phyloP scores from a whole-genome alignment of 2,329 filamentous ascomycete species.

The Botrytis byssoidea region DNA sequence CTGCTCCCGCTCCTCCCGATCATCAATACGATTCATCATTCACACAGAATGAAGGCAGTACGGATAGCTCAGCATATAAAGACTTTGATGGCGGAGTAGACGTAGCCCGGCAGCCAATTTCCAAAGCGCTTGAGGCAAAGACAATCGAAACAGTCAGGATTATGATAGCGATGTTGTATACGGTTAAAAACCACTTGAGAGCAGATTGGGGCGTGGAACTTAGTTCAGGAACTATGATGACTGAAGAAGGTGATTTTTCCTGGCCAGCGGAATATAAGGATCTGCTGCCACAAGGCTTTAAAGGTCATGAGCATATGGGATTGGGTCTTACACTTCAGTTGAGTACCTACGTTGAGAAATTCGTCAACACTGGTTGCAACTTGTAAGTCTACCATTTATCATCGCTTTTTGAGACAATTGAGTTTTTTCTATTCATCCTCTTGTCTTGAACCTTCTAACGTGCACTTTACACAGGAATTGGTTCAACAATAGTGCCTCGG shows the following conservation, averaged over 20 bases:
- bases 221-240: constrained; percentile 35
- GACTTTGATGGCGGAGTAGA: constrained; percentile 18
- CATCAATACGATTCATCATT: constrained; percentile 29
- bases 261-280: constrained; percentile 49
- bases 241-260: constrained; percentile 38
- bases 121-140: constrained; percentile 40
- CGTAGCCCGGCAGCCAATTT: constrained; percentile 17
- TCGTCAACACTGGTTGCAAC: constrained; percentile 55
- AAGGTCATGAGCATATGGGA: constrained; percentile 57
- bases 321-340: constrained; percentile 60
- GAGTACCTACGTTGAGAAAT: constrained; percentile 57
- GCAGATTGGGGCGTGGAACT: constrained; percentile 57
- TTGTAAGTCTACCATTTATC: constrained; percentile 29
- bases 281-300: constrained; percentile 49
- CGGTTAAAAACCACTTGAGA: constrained; percentile 62
- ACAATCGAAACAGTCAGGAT: constrained; percentile 58
- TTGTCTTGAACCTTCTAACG: not conserved
- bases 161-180: constrained; percentile 60
- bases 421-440: constrained; percentile 6
- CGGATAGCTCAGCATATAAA: constrained; percentile 18
- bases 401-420: constrained; percentile 1
- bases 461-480: constrained; percentile 44
- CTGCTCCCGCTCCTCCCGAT: constrained; percentile 33
- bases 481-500: constrained; percentile 59
- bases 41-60: constrained; percentile 21